phyloP scores from a whole-genome alignment of 441 rosid species.

The Erodium texanum region DNA sequence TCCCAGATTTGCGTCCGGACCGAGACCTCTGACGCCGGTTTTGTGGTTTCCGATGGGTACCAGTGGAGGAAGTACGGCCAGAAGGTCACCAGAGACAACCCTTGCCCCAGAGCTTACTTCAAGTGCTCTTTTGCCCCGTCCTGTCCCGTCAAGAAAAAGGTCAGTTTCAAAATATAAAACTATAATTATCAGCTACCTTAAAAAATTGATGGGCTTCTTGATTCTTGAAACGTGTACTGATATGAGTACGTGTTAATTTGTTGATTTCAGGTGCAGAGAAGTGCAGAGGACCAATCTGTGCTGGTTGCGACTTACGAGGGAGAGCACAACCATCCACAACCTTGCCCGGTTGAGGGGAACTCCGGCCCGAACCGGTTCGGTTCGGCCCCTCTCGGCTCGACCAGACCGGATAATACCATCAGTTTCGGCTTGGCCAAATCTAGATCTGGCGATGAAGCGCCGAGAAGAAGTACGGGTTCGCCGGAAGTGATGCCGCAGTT shows the following conservation, averaged over 20 bases:
- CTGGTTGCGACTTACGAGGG: constrained; percentile 95
- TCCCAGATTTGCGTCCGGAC: constrained; percentile 52
- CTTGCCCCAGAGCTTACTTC: constrained; percentile 96
- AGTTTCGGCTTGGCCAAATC: constrained; percentile 52
- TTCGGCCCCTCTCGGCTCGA: constrained; percentile 18
- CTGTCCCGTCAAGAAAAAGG: constrained; percentile 98
- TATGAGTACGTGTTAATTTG: background rate
- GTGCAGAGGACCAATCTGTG: constrained; percentile 71
- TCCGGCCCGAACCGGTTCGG: constrained; percentile 32
- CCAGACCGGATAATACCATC: constrained; percentile 31
- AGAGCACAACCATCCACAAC: constrained; percentile 85
- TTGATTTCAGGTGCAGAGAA: constrained; percentile 63
- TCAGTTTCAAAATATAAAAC: no score
- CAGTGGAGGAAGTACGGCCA: constrained; percentile 99
- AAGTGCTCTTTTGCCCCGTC: constrained; percentile 91
- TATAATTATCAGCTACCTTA: no score
- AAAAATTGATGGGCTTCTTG: no score
- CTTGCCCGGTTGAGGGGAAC: constrained; percentile 25
- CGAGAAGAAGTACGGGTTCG: constrained; percentile 32
- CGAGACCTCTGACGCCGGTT: constrained; percentile 54
- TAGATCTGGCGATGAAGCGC: constrained; percentile 25
- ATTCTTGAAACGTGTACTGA: no score
- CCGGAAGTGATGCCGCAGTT: constrained; percentile 45
- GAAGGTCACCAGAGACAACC: constrained; percentile 94
- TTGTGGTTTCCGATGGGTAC: constrained; percentile 74